Evolutionary conservation across 169 alveolate species (phyloP).

Genomic region (Hammondia hammondi): DNA sequence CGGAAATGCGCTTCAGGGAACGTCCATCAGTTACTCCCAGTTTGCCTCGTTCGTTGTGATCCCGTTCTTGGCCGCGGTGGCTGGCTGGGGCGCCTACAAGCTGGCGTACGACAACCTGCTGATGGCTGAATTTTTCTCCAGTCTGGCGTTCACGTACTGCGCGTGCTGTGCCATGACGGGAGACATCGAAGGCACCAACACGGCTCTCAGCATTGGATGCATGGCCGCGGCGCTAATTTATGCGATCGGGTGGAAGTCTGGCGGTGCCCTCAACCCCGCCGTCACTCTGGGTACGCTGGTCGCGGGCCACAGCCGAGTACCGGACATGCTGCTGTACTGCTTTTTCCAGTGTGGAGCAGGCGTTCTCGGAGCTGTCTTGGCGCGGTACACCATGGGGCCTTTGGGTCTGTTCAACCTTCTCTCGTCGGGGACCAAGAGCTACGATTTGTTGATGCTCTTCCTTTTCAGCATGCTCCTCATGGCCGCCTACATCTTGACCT

Average conservation of each 20-base stretch:
- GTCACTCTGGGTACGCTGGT: neutral
- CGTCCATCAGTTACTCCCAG: neutral
- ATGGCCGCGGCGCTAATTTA: constrained; percentile 28
- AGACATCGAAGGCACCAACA: neutral
- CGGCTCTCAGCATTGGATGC: constrained; percentile 41
- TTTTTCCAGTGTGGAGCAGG: constrained; percentile 36
- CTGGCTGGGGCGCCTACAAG: constrained; percentile 34
- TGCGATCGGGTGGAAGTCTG: constrained; percentile 28
- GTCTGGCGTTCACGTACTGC: constrained; percentile 23
- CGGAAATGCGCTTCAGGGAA: constrained; percentile 3
- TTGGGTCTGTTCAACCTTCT: neutral
- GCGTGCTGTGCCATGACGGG: constrained; percentile 43
- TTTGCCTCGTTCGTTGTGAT: constrained; percentile 4
- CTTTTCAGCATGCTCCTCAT: constrained; percentile 7
- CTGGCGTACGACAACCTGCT: constrained; percentile 34
- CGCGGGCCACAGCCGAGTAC: neutral
- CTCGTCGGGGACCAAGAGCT: neutral
- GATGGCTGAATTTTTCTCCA: neutral
- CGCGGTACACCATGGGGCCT: constrained; percentile 43
- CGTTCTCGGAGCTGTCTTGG: constrained; percentile 23
- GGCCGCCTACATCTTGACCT: constrained; percentile 24
- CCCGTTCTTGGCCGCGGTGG: constrained; percentile 36
- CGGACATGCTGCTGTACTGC: neutral
- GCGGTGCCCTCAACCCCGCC: constrained; percentile 39
- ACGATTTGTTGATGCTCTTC: neutral